These are phyloP conservation scores for Ganoderma leucocontextum DNA, from an alignment of 1,284 basidiomycete genomes.

Conservation along the genomic window DNA sequence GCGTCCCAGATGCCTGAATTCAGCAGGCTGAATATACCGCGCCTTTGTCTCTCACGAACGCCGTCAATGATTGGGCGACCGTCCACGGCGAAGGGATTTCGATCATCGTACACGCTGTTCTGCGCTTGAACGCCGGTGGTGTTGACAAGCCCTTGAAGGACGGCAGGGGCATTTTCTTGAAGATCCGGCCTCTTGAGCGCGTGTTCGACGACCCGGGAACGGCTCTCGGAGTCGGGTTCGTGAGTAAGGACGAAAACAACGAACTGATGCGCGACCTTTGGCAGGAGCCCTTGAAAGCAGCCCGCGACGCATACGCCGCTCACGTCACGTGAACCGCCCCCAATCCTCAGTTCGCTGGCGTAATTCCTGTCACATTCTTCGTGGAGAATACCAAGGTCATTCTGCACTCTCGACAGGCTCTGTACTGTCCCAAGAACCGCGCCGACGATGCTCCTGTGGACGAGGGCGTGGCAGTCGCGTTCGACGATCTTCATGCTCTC, in stretches of 20 bases:
- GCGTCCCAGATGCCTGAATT: background rate
- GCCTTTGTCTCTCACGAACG: conserved; percentile 8
- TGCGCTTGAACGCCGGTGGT: background rate
- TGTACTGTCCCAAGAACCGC: background rate
- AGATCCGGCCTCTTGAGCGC: background rate
- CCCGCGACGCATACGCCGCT: background rate
- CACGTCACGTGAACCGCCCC: background rate
- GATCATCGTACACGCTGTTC: background rate
- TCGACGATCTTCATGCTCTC: background rate
- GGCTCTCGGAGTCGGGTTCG: background rate
- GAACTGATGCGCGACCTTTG: background rate
- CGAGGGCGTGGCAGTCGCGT: background rate
- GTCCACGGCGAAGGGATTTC: conserved; percentile 6
- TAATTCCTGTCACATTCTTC: background rate
- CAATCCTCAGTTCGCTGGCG: background rate
- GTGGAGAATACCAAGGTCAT: background rate
- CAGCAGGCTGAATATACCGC: conserved; percentile 5
- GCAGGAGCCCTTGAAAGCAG: background rate
- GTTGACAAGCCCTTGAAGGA: background rate
- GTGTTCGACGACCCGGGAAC: conserved; percentile 1
- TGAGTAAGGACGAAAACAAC: background rate
- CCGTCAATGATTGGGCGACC: conserved; percentile 11
- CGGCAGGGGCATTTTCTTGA: background rate
- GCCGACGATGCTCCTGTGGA: background rate
- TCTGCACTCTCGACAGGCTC: background rate